A percentile compares a stretch with the other conserved stretches of the same genome.
Conservation (phyloP, 192 early-diverging fungal genomes). For the Coemansia sp. region DNA sequence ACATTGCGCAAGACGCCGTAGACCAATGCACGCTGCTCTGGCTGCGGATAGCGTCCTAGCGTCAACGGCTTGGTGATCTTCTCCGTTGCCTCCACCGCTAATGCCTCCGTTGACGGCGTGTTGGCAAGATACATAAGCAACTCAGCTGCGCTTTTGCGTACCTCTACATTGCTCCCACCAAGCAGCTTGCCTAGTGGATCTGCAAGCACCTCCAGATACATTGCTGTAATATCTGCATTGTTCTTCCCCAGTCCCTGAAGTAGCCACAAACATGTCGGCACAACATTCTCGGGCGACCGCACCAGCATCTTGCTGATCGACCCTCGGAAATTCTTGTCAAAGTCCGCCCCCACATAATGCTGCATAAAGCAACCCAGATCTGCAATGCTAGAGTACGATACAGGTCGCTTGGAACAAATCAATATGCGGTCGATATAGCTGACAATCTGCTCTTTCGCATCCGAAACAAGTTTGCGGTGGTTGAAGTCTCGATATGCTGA, state of each 20-base stretch:
- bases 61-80: constrained; percentile 44
- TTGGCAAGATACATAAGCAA: constrained; percentile 31
- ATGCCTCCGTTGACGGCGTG: constrained; percentile 26
- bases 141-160: constrained; percentile 24
- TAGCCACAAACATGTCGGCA: constrained; percentile 62
- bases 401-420: constrained; percentile 16
- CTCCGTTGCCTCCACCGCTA: constrained; percentile 13
- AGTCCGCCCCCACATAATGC: constrained; percentile 54
- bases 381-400: constrained; percentile 27
- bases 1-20: constrained; percentile 59
- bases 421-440: constrained; percentile 27
- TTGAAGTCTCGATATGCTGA: constrained; percentile 33
- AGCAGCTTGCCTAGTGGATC: constrained; percentile 44
- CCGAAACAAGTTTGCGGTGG: constrained; percentile 37
- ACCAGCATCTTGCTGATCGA: constrained; percentile 75
- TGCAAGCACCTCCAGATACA: constrained; percentile 64
- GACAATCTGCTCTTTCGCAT: constrained; percentile 39
- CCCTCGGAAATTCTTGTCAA: constrained; percentile 60
- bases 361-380: constrained; percentile 64
- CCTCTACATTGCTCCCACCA: constrained; percentile 30
- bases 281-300: constrained; percentile 80
- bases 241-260: constrained; percentile 59
- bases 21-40: constrained; percentile 67
- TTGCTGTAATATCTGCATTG: constrained; percentile 54
- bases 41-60: constrained; percentile 57